Evolutionary conservation across 2,329 filamentous ascomycete species (phyloP).

Genomic region (Pestalotiopsis sp.): DNA sequence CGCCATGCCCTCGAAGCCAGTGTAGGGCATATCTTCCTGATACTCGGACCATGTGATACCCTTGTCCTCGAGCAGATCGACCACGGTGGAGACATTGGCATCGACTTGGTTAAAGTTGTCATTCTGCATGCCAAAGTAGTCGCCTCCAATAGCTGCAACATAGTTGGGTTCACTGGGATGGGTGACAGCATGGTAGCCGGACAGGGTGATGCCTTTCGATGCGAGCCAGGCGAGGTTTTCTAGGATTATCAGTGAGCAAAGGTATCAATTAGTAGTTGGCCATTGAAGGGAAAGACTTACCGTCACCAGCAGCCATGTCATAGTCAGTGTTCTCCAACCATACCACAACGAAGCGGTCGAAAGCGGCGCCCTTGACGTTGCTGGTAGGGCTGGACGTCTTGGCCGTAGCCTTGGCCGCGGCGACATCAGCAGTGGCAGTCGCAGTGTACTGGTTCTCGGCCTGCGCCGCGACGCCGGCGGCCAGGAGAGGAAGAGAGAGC

Average conservation of each 20-base stretch:
- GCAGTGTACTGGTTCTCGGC: constrained; percentile 45
- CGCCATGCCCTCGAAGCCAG: constrained; percentile 66
- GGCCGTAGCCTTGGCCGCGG: constrained; percentile 59
- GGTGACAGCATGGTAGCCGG: constrained; percentile 61
- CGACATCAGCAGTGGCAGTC: constrained; percentile 50
- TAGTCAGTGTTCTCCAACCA: constrained; percentile 80
- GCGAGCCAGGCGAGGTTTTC: constrained; percentile 59
- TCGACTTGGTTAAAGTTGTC: constrained; percentile 62
- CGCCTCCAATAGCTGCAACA: constrained; percentile 65
- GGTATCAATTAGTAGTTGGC: constrained; percentile 17
- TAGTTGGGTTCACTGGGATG: constrained; percentile 80
- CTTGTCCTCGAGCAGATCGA: constrained; percentile 67
- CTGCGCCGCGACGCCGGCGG: constrained; percentile 19
- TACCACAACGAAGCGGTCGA: constrained; percentile 71
- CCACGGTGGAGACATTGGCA: constrained; percentile 63
- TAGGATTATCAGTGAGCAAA: constrained; percentile 15
- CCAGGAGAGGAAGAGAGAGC: constrained; percentile 22
- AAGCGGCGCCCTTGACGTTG: constrained; percentile 68
- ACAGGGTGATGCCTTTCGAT: constrained; percentile 61
- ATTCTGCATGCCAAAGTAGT: constrained; percentile 72
- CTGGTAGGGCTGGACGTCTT: constrained; percentile 60
- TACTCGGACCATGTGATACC: constrained; percentile 71
- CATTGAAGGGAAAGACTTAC: constrained; percentile 38
- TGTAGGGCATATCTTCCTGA: constrained; percentile 76
- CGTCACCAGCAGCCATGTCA: constrained; percentile 62